These are phyloP conservation scores for Phellopilus nigrolimitatus DNA, from an alignment of 1,284 basidiomycete species.

Conservation along the genomic window DNA sequence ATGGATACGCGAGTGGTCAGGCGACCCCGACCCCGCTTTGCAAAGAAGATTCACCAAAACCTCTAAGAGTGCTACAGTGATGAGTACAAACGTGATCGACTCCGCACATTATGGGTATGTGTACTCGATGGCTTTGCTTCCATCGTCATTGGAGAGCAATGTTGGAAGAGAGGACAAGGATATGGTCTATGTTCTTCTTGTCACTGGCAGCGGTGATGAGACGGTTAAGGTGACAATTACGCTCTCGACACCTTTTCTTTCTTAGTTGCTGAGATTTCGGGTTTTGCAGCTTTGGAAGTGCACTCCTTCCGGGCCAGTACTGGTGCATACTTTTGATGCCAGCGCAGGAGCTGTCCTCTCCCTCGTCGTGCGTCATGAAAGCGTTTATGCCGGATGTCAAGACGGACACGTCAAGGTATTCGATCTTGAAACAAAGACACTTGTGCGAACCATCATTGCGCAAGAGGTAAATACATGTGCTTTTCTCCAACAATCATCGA, in stretches of 20 bases:
- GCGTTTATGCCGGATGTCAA: conserved; percentile 90
- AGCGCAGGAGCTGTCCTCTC: conserved; percentile 74
- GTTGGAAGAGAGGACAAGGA: conserved; percentile 32
- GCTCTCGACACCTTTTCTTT: conserved; percentile 11
- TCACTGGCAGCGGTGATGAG: conserved; percentile 87
- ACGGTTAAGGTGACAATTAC: conserved; percentile 62
- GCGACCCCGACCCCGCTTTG: conserved; percentile 16
- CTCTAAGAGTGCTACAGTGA: conserved; percentile 46
- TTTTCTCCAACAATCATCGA: not conserved
- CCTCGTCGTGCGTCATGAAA: conserved; percentile 70
- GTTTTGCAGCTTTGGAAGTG: conserved; percentile 71
- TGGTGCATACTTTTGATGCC: conserved; percentile 61
- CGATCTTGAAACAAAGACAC: conserved; percentile 85
- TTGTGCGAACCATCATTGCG: conserved; percentile 82
- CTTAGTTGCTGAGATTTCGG: conserved; percentile 1
- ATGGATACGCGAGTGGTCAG: conserved; percentile 22
- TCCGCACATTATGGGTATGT: conserved; percentile 94
- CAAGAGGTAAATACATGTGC: conserved; percentile 51
- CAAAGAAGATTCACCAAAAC: conserved; percentile 28
- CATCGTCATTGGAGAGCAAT: conserved; percentile 35
- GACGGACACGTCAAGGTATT: conserved; percentile 90
- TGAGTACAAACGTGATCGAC: conserved; percentile 66
- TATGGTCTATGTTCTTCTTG: conserved; percentile 46
- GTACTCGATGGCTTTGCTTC: conserved; percentile 75
- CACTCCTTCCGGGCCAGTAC: conserved; percentile 37